Conservation (phyloP, 768 basidiomycete species). For the Suillus clintonianus region DNA sequence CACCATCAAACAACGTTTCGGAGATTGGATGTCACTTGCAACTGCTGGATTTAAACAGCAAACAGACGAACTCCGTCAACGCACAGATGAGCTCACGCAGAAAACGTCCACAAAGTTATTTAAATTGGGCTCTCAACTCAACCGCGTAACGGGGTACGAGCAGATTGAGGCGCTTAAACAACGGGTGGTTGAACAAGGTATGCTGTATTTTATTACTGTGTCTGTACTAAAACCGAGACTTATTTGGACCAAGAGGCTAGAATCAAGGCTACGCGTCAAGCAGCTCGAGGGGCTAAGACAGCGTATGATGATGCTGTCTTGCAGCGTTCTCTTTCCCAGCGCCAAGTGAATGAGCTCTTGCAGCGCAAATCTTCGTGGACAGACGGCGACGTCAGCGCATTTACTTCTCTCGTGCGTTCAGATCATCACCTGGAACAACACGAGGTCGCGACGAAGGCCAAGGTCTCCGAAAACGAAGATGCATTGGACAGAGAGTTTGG, state of each 20-base stretch:
- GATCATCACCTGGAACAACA: constrained; percentile 87
- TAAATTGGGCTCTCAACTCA: constrained; percentile 76
- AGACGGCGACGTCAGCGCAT: constrained; percentile 82
- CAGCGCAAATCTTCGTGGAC: constrained; percentile 94
- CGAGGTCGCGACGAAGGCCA: constrained; percentile 68
- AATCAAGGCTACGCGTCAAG: constrained; percentile 66
- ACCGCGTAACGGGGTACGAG: constrained; percentile 89
- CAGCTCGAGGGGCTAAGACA: constrained; percentile 70
- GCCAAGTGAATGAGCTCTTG: constrained; percentile 93
- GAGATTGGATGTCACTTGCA: constrained; percentile 47
- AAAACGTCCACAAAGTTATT: constrained; percentile 63
- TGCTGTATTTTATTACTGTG: constrained; percentile 21
- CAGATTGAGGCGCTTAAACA: constrained; percentile 82
- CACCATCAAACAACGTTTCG: constrained; percentile 38
- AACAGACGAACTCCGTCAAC: constrained; percentile 37
- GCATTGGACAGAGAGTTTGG: constrained; percentile 86
- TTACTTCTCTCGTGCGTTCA: constrained; percentile 86
- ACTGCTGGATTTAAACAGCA: constrained; percentile 31
- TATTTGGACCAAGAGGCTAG: constrained; percentile 57
- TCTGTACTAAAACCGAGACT: constrained; percentile 9
- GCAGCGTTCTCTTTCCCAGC: constrained; percentile 81
- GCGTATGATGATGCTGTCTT: constrained; percentile 79
- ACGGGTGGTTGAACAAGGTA: constrained; percentile 82
- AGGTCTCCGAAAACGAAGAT: constrained; percentile 69
- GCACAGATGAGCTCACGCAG: constrained; percentile 59